phyloP scores from a whole-genome alignment of 768 basidiomycete species.

The Neoboletus subvelutipes region DNA sequence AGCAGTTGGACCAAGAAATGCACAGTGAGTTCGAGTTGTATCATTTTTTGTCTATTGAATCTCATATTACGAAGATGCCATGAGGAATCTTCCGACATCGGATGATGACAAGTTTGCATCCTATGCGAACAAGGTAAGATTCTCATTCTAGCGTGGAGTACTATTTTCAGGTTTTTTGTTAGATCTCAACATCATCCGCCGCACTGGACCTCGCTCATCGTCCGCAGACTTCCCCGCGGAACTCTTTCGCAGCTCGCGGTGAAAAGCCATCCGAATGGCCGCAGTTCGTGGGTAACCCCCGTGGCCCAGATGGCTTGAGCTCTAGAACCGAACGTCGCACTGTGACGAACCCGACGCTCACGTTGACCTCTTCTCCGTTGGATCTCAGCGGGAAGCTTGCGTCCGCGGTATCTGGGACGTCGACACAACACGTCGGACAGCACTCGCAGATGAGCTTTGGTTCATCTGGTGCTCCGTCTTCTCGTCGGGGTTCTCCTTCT shows the following conservation, averaged over 20 bases:
- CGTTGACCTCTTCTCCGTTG: conserved; percentile 54
- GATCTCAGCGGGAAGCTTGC: conserved; percentile 47
- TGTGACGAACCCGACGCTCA: conserved; percentile 73
- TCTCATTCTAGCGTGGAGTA: conserved; percentile 1
- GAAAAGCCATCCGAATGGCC: conserved; percentile 93
- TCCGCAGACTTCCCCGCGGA: conserved; percentile 74
- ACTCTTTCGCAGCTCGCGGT: conserved; percentile 55
- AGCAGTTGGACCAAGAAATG: conserved; percentile 93
- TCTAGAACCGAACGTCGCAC: conserved; percentile 64
- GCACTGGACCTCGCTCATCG: conserved; percentile 91
- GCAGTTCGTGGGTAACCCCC: conserved; percentile 68
- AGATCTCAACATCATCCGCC: conserved; percentile 87
- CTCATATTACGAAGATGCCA: conserved; percentile 60
- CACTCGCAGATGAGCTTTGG: conserved; percentile 49
- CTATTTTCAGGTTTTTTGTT: conserved; percentile 2
- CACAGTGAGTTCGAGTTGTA: conserved; percentile 59
- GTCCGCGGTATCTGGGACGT: conserved; percentile 53
- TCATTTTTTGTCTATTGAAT: conserved; percentile 10
- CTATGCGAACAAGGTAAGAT: conserved; percentile 62
- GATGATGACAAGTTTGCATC: conserved; percentile 84
- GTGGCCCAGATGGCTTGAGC: conserved; percentile 57
- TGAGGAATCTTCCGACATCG: conserved; percentile 82
- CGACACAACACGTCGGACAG: conserved; percentile 64
- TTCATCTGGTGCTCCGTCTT: conserved; percentile 42
- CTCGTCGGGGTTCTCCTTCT: conserved; percentile 75